Evolutionary conservation across 2,329 filamentous ascomycete genomes (phyloP).

Genomic region (Microsporum ferrugineum): DNA sequence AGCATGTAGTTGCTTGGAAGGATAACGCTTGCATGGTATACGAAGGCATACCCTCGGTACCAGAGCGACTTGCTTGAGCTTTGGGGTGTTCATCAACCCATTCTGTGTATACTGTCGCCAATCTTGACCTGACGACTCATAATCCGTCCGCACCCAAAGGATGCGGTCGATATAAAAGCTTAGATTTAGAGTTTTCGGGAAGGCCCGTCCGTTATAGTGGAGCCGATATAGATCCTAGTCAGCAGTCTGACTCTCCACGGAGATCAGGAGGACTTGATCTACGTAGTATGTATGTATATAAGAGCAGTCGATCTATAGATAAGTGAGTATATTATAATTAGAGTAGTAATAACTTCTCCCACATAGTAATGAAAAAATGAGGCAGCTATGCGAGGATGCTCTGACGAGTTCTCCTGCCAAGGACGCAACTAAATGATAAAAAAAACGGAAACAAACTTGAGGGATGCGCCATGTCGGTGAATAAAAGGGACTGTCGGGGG

Average conservation of each 20-base stretch:
- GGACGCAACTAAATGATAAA: background rate
- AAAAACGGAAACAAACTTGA: background rate
- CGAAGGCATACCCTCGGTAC: background rate
- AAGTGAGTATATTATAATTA: background rate
- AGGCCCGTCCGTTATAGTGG: conserved; percentile 1
- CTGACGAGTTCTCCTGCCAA: background rate
- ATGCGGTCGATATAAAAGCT: background rate
- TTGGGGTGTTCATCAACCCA: background rate
- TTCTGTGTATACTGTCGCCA: background rate
- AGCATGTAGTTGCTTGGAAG: background rate
- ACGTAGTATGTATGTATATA: no score
- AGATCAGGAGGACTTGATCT: background rate
- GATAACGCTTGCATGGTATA: background rate
- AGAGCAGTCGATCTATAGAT: no score
- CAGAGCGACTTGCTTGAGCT: background rate
- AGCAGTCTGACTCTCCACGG: background rate
- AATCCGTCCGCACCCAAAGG: background rate
- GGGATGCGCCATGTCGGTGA: background rate
- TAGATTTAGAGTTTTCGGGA: background rate
- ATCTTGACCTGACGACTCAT: background rate
- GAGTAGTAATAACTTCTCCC: background rate
- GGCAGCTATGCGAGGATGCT: background rate
- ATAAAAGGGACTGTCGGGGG: background rate
- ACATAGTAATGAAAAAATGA: background rate
- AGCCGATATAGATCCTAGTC: background rate